These are phyloP conservation scores for Astrothelium macrocarpum DNA, from an alignment of 495 filamentous ascomycete species.

Conservation along the genomic window DNA sequence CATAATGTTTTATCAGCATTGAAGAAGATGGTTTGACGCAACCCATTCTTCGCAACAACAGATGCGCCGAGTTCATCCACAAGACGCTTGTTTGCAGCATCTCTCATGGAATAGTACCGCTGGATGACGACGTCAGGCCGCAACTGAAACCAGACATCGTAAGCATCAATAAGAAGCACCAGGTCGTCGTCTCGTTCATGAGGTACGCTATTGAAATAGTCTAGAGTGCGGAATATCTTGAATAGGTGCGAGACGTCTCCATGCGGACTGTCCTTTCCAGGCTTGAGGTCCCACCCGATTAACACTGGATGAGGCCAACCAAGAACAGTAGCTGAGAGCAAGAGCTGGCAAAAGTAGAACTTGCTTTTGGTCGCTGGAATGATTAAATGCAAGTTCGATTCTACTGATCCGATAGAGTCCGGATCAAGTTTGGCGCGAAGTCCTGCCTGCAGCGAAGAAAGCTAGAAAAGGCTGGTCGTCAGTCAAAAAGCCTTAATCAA, in stretches of 20 bases:
- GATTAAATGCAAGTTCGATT: slow-evolving; percentile 46
- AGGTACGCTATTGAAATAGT: slow-evolving; percentile 41
- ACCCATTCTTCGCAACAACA: slow-evolving; percentile 16
- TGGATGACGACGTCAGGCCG: slow-evolving; percentile 48
- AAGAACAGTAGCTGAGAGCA: slow-evolving; percentile 51
- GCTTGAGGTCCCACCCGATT: slow-evolving; percentile 18
- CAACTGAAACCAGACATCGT: slow-evolving; percentile 53
- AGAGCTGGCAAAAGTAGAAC: slow-evolving; percentile 47
- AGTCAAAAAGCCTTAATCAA: background rate
- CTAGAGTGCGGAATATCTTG: slow-evolving; percentile 40
- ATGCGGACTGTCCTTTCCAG: slow-evolving; percentile 22
- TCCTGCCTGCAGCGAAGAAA: background rate
- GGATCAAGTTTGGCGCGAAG: background rate
- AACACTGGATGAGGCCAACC: slow-evolving; percentile 48
- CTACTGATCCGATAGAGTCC: background rate
- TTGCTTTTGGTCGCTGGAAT: slow-evolving; percentile 44
- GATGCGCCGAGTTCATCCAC: slow-evolving; percentile 35
- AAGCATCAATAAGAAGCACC: slow-evolving; percentile 49
- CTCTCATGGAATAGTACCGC: slow-evolving; percentile 43
- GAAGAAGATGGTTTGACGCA: slow-evolving; percentile 48
- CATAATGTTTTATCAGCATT: slow-evolving; percentile 51
- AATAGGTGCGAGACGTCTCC: slow-evolving; percentile 30
- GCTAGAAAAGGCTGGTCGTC: background rate
- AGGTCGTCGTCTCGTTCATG: slow-evolving; percentile 44
- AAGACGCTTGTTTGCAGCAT: slow-evolving; percentile 41